A percentile compares a stretch with the other conserved stretches of the same genome.
Conservation (phyloP, 2,329 filamentous ascomycete species). For the Penicillium janthinellum region DNA sequence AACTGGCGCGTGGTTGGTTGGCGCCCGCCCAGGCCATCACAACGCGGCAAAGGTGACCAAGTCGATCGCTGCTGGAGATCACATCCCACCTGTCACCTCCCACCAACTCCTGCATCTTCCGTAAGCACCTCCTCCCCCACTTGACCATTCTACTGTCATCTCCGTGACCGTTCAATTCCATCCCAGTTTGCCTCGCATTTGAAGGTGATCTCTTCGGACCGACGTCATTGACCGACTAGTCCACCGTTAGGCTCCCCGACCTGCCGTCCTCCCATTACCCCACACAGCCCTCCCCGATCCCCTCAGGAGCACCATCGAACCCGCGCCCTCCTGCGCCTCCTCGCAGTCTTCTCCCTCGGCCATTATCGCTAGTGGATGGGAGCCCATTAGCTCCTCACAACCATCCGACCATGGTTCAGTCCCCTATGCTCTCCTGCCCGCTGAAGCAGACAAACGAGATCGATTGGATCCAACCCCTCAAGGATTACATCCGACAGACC, state of each 20-base stretch:
- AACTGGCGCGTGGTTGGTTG: slow-evolving; percentile 9
- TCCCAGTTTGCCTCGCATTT: neutral
- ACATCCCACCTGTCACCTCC: slow-evolving; percentile 27
- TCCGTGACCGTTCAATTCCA: slow-evolving; percentile 1
- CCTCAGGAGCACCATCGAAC: slow-evolving; percentile 20
- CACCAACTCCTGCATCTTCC: slow-evolving; percentile 8
- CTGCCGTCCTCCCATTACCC: slow-evolving; percentile 26
- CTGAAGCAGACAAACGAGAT: slow-evolving; percentile 95
- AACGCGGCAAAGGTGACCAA: slow-evolving; percentile 13
- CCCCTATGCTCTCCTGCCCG: slow-evolving; percentile 93
- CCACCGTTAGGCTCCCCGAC: slow-evolving; percentile 20
- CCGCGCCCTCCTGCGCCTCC: slow-evolving; percentile 11
- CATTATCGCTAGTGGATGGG: slow-evolving; percentile 31
- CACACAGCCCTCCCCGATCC: slow-evolving; percentile 24
- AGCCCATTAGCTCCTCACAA: slow-evolving; percentile 39
- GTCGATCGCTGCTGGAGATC: slow-evolving; percentile 13
- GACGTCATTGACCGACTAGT: slow-evolving; percentile 24
- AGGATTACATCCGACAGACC: slow-evolving; percentile 87
- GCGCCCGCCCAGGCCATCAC: slow-evolving; percentile 12
- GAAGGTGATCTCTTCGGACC: neutral
- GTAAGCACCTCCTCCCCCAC: slow-evolving; percentile 5
- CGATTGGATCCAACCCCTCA: slow-evolving; percentile 92
- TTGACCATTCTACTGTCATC: neutral
- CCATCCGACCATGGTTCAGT: slow-evolving; percentile 67
- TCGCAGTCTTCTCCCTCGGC: slow-evolving; percentile 8